A percentile compares a stretch with the other conserved stretches of the same genome.
Evolutionary conservation across 2,329 filamentous ascomycete genomes (phyloP).

Genomic region (Chrysoporthe cubensis): DNA sequence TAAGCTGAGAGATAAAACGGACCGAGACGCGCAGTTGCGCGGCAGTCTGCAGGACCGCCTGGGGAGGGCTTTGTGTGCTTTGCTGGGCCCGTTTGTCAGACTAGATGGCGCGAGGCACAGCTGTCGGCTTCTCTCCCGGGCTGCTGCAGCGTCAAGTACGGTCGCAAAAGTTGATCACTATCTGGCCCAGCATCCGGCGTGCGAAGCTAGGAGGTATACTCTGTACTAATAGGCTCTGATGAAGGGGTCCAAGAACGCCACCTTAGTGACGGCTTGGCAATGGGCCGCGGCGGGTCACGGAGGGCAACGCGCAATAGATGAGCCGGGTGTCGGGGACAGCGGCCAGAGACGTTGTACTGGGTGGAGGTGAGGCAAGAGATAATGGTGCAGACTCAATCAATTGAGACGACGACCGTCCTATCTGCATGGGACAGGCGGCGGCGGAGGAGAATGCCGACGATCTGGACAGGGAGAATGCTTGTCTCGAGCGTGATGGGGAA

Average conservation of each 20-base stretch:
- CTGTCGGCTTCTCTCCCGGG: slow-evolving; percentile 15
- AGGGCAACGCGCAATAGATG: not conserved
- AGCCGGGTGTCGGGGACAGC: not conserved
- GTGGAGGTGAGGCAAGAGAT: not conserved
- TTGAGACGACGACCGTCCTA: not conserved
- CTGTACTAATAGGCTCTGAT: not conserved
- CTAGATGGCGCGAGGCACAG: slow-evolving; percentile 9
- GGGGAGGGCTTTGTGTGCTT: slow-evolving; percentile 14
- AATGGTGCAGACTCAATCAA: not conserved
- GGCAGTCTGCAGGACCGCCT: slow-evolving; percentile 21
- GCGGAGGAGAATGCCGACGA: slow-evolving; percentile 11
- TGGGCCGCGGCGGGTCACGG: not conserved
- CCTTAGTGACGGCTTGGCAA: not conserved
- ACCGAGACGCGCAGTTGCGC: slow-evolving; percentile 22
- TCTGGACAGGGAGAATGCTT: slow-evolving; percentile 23
- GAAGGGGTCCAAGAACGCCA: not conserved
- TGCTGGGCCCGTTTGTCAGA: slow-evolving; percentile 4
- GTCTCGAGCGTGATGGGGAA: slow-evolving; percentile 9
- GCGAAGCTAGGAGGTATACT: not conserved
- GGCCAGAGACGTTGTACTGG: not conserved
- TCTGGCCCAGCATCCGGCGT: slow-evolving; percentile 8
- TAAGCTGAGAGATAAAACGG: slow-evolving; percentile 18
- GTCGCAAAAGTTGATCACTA: slow-evolving; percentile 10
- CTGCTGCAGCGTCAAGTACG: slow-evolving; percentile 11
- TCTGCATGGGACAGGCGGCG: slow-evolving; percentile 14